Conservation (phyloP, 1,284 basidiomycete genomes). For the Fomitiporia mediterranea region DNA sequence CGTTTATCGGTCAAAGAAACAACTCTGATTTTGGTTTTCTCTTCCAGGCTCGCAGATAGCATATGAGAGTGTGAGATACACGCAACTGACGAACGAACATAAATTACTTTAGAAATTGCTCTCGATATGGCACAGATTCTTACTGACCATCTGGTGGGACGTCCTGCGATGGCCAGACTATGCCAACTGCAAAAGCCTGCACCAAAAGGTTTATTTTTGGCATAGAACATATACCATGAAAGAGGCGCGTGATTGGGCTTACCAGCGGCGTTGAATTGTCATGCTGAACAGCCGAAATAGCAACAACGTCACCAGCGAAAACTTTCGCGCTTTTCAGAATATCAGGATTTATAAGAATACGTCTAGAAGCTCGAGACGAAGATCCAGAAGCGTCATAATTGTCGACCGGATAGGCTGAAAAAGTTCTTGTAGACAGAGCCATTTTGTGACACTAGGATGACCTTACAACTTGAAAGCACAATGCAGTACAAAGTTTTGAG, state of each 20-base stretch:
- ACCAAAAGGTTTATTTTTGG: too few relatives aligned
- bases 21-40: slow-evolving; percentile 43
- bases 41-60: slow-evolving; percentile 51
- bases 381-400: slow-evolving; percentile 17
- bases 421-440: slow-evolving; percentile 7
- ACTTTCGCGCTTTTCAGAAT: slow-evolving; percentile 57
- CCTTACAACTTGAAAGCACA: too few relatives aligned
- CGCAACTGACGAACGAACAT: slow-evolving; percentile 38
- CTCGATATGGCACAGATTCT: background rate
- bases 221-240: too few relatives aligned
- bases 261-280: slow-evolving; percentile 19
- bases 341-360: slow-evolving; percentile 64
- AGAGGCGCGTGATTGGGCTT: background rate
- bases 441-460: too few relatives aligned
- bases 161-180: slow-evolving; percentile 67
- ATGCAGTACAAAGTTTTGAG: too few relatives aligned
- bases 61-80: slow-evolving; percentile 51
- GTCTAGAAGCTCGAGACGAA: slow-evolving; percentile 50
- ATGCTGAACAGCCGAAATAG: slow-evolving; percentile 42
- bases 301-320: slow-evolving; percentile 67
- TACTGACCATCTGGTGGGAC: slow-evolving; percentile 38
- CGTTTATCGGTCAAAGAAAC: slow-evolving; percentile 44
- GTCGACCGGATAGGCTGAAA: slow-evolving; percentile 4
- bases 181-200: slow-evolving; percentile 59
- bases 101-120: background rate